Evolutionary conservation across 371 early-diverging fungal genomes (phyloP).

Genomic region (Blastocladiella emersonii): DNA sequence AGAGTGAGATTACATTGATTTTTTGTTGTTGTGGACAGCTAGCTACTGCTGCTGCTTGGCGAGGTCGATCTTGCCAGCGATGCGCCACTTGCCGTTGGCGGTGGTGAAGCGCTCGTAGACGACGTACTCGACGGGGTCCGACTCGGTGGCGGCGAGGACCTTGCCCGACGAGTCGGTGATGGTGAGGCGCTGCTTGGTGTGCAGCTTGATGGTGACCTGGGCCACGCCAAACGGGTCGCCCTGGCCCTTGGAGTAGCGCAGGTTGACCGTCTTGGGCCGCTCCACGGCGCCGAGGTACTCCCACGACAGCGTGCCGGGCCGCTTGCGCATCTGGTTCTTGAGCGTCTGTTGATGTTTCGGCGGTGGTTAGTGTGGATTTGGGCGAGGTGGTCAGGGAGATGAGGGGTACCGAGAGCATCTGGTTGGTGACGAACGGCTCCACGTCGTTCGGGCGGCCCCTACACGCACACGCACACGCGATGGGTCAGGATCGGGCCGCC

Average conservation of each 20-base stretch:
- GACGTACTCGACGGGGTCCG: conserved; percentile 10
- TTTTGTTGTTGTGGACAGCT: not conserved
- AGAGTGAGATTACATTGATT: not conserved
- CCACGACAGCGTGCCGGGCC: conserved; percentile 8
- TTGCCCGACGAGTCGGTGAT: conserved; percentile 13
- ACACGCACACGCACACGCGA: not conserved
- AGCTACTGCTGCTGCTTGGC: not conserved
- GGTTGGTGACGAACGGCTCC: not conserved
- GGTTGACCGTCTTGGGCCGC: conserved; percentile 9
- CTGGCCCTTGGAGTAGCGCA: conserved; percentile 8
- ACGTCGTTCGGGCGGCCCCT: not conserved
- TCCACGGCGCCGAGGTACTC: conserved; percentile 9
- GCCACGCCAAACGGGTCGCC: conserved; percentile 5
- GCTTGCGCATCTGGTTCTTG: conserved; percentile 10
- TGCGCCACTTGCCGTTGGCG: conserved; percentile 9
- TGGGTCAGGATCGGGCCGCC: not conserved
- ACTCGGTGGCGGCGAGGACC: conserved; percentile 1
- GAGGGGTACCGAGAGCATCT: conserved; percentile 7
- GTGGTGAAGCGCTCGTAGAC: conserved; percentile 12
- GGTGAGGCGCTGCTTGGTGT: conserved; percentile 12
- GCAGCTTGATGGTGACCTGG: conserved; percentile 11
- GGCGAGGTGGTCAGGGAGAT: not conserved
- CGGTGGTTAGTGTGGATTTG: not conserved
- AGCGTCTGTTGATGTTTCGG: conserved; percentile 8
- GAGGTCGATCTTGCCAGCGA: conserved; percentile 10